Evolutionary conservation across 2,329 filamentous ascomycete species (phyloP), one percentile per base, ranked within the genome.

Genomic region (Sporothrix brunneoviolacea): DNA sequence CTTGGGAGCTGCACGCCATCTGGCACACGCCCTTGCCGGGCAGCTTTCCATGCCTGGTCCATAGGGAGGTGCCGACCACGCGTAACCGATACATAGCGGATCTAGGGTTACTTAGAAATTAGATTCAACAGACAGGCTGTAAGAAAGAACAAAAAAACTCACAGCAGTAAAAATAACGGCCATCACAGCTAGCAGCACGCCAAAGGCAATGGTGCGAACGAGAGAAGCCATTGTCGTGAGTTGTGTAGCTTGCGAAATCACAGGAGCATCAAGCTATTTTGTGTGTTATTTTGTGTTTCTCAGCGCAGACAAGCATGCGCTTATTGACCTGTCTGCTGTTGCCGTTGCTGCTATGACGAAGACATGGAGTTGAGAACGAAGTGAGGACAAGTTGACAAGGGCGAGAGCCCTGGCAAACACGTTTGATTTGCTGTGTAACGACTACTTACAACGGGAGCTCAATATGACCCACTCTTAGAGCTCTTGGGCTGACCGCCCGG

Each of bases 1-100:
- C 60, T 57, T 5, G 61, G 62, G 16, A 61, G 55, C 19, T 37
- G 28, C 7, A 33, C 50, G 3, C 48, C 49, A 15, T 57, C 54
- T 8, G 55, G 57, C 7, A 54, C 46, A n/a, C 32, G 37, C 8
- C 52, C 54, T 3, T 46, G 32, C 8, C 37, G 33, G 7, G 55
- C 48, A 3, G 53, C 46, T 3, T 43, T 13, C 51, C 54, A 57
- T 0, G 56, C 45, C 18, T 35, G 24, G n/a, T 37, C 47, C 44
- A 54, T 54, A n/a, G 48, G 21, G 2, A 4, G 9, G 3, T 46
- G 37, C 2, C 49, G 47, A 16, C 49, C 22, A 9, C 49, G 41
- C 3, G 28, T 9, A 1, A 58, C n/a, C 0, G 27, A 19, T 2
- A 48, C 12, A 39, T 55, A 55, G n/a, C 56, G 58, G 4, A 24